Evolutionary conservation across 108 stramenopile genomes (phyloP).

Genomic region (Epithemia pelagica): DNA sequence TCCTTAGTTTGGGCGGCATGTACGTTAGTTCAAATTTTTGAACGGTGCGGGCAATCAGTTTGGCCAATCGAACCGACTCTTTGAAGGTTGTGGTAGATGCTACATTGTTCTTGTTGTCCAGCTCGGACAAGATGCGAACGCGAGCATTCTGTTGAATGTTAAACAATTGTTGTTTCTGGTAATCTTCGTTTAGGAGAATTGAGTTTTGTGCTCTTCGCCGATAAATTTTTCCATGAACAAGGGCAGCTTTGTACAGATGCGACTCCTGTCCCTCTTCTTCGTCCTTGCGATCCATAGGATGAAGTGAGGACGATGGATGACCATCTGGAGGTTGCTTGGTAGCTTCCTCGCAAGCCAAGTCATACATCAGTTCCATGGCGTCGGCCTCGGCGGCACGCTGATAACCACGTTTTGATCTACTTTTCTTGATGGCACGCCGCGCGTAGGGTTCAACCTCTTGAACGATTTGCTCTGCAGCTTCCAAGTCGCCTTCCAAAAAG

Average conservation of each 20-base stretch:
- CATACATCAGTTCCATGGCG: background rate
- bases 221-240: background rate
- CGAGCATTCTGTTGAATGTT: background rate
- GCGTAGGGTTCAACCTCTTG: background rate
- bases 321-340: background rate
- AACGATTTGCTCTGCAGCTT: background rate
- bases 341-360: background rate
- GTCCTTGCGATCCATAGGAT: background rate
- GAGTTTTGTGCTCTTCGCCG: background rate
- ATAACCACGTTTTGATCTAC: background rate
- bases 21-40: background rate
- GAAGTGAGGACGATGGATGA: background rate
- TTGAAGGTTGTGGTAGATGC: background rate
- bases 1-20: background rate
- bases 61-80: background rate
- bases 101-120: background rate
- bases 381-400: background rate
- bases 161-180: background rate
- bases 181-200: background rate
- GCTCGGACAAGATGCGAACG: background rate
- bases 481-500: background rate
- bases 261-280: background rate
- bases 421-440: too few relatives aligned
- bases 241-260: background rate
- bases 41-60: background rate